A percentile compares a stretch with the other conserved stretches of the same genome.
Conservation (phyloP, 1,139 yeast genomes). For the Magnusiomyces fungicola region DNA sequence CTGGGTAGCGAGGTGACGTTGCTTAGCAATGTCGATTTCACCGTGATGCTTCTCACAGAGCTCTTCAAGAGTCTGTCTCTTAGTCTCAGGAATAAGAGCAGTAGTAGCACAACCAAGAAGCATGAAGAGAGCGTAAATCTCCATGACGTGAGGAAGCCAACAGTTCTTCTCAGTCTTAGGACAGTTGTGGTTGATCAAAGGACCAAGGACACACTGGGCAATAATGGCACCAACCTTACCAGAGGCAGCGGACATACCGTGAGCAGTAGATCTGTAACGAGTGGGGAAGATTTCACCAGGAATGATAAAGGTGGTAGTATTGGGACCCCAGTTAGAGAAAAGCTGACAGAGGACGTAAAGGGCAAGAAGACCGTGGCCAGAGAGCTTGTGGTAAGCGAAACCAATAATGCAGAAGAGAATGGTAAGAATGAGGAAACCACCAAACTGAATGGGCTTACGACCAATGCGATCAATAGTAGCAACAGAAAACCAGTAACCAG, state of each 20-base stretch:
- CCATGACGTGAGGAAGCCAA: slow-evolving; percentile 87
- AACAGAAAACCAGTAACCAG: slow-evolving; percentile 58
- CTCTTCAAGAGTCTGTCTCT: slow-evolving; percentile 81
- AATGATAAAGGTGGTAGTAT: slow-evolving; percentile 87
- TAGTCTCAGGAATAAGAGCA: slow-evolving; percentile 77
- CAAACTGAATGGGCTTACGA: slow-evolving; percentile 53
- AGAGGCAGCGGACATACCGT: slow-evolving; percentile 91
- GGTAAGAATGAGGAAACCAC: slow-evolving; percentile 54
- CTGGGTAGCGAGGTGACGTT: slow-evolving; percentile 7
- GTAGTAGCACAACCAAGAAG: slow-evolving; percentile 61
- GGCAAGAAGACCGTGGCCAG: slow-evolving; percentile 51
- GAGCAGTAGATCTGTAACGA: slow-evolving; percentile 95
- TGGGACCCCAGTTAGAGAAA: slow-evolving; percentile 76
- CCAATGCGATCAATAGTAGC: slow-evolving; percentile 55
- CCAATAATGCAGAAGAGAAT: slow-evolving; percentile 54
- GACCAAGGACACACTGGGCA: slow-evolving; percentile 60
- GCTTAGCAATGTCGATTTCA: slow-evolving; percentile 50
- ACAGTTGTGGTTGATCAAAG: slow-evolving; percentile 73
- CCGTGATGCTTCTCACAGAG: slow-evolving; percentile 71
- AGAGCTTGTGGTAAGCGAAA: slow-evolving; percentile 44
- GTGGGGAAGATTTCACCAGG: slow-evolving; percentile 99
- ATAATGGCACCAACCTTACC: slow-evolving; percentile 97
- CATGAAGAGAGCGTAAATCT: slow-evolving; percentile 88
- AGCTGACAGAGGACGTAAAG: slow-evolving; percentile 57
- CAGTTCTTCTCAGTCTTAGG: slow-evolving; percentile 51